Evolutionary conservation across 2,329 filamentous ascomycete species (phyloP).

Genomic region (Myotisia sp.): DNA sequence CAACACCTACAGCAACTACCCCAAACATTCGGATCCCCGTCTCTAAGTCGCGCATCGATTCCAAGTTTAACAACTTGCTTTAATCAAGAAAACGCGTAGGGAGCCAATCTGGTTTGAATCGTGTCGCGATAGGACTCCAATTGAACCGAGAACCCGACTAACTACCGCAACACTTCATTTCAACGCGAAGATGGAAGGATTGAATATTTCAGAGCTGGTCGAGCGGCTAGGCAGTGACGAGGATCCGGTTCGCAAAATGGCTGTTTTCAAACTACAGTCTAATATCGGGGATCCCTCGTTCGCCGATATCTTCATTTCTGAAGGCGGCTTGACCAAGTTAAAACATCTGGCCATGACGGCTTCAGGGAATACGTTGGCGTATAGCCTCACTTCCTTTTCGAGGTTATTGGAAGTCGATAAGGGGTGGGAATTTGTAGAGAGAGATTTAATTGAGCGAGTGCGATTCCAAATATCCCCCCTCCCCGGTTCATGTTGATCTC

Average conservation of each 20-base stretch:
- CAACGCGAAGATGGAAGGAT: constrained; percentile 38
- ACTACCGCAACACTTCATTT: too few relatives aligned
- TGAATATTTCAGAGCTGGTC: constrained; percentile 44
- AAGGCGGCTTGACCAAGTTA: constrained; percentile 69
- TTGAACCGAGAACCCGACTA: too few relatives aligned
- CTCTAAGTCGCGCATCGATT: too few relatives aligned
- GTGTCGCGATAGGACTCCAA: background rate
- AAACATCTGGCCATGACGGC: constrained; percentile 71
- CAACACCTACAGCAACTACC: too few relatives aligned
- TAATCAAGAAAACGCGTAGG: too few relatives aligned
- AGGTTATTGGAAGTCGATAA: constrained; percentile 89
- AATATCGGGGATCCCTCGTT: constrained; percentile 94
- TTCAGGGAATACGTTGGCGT: constrained; percentile 86
- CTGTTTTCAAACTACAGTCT: constrained; percentile 91
- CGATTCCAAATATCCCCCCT: constrained; percentile 20
- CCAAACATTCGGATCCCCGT: too few relatives aligned
- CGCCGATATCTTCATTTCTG: constrained; percentile 87
- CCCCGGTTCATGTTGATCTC: constrained; percentile 1
- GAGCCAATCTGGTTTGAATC: too few relatives aligned
- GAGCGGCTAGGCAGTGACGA: constrained; percentile 48
- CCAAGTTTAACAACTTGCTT: too few relatives aligned
- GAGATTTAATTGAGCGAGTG: constrained; percentile 45
- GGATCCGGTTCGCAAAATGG: constrained; percentile 94
- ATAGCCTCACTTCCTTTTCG: constrained; percentile 78
- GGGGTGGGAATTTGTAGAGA: constrained; percentile 65